Conservation (phyloP, 352 stramenopile genomes). For the Lagenidium giganteum region DNA sequence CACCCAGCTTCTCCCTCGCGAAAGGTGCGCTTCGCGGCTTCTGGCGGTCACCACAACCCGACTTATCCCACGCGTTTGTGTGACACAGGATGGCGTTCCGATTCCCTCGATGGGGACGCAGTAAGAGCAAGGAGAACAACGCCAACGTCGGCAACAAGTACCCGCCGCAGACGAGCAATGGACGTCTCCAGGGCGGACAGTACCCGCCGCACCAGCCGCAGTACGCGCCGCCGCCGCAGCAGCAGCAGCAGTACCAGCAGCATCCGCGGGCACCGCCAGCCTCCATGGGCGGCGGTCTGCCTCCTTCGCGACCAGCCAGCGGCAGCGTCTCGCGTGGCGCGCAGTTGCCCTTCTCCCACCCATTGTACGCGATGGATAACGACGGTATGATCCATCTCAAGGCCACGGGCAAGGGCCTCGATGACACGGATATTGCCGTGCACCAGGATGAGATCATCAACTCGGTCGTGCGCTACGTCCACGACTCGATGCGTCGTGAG, state of each 20-base stretch:
- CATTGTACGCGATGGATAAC: conserved; percentile 79
- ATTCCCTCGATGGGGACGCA: conserved; percentile 67
- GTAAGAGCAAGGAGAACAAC: conserved; percentile 60
- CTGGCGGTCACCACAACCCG: no score
- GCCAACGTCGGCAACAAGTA: conserved; percentile 37
- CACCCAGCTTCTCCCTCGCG: no score
- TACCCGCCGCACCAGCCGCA: conserved; percentile 20
- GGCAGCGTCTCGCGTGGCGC: conserved; percentile 16
- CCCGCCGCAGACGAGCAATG: conserved; percentile 35
- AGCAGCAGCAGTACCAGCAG: conserved; percentile 15
- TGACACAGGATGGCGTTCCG: conserved; percentile 79
- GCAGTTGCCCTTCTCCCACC: conserved; percentile 63
- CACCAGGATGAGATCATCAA: conserved; percentile 88
- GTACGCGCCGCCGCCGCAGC: conserved; percentile 1
- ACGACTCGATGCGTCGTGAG: conserved; percentile 79
- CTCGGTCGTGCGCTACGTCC: conserved; percentile 79
- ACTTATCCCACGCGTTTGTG: no score
- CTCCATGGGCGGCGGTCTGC: conserved; percentile 6
- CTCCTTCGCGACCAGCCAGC: no score
- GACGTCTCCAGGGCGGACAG: conserved; percentile 6
- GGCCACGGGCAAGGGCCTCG: conserved; percentile 72
- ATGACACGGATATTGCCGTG: conserved; percentile 81
- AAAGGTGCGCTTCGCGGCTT: no score
- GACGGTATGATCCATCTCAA: conserved; percentile 85
- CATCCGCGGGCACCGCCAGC: conserved; percentile 1